A percentile compares a stretch with the other conserved stretches of the same genome.
phyloP scores from a whole-genome alignment of 495 filamentous ascomycete genomes.

The Jackrogersella minutella region DNA sequence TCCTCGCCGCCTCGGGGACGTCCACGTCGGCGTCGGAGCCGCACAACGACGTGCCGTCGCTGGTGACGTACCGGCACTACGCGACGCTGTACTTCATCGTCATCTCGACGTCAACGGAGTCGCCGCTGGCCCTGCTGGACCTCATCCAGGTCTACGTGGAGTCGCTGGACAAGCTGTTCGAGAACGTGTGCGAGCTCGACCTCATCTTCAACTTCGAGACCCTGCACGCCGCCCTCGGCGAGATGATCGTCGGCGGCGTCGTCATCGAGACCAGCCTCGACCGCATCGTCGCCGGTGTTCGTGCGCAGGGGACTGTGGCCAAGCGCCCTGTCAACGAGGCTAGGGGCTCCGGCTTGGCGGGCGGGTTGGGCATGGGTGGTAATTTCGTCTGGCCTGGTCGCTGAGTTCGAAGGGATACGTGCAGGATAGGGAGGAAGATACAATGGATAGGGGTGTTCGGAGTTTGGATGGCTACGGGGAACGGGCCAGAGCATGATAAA shows the following conservation, averaged over 20 bases:
- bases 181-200: constrained; percentile 98
- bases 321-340: constrained; percentile 72
- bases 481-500: constrained; percentile 21
- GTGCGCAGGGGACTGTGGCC: constrained; percentile 75
- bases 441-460: constrained; percentile 18
- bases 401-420: constrained; percentile 34
- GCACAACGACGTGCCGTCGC: constrained; percentile 87
- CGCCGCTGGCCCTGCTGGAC: constrained; percentile 92
- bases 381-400: constrained; percentile 67
- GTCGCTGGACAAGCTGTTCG: constrained; percentile 90
- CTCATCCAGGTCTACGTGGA: constrained; percentile 98
- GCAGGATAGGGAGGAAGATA: background rate
- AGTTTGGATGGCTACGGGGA: constrained; percentile 22
- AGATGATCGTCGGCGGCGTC: constrained; percentile 97
- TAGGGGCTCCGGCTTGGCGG: constrained; percentile 49
- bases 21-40: constrained; percentile 68
- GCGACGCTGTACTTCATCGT: constrained; percentile 98
- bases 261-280: constrained; percentile 93
- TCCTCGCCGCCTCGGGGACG: constrained; percentile 58
- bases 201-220: constrained; percentile 99
- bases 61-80: constrained; percentile 97
- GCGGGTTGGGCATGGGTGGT: constrained; percentile 61
- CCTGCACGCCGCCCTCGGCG: constrained; percentile 85
- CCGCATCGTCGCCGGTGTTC: constrained; percentile 85
- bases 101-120: constrained; percentile 96